Evolutionary conservation across 257 asterid species (phyloP), one percentile per base, ranked within the genome.

Genomic region (Vinca minor): DNA sequence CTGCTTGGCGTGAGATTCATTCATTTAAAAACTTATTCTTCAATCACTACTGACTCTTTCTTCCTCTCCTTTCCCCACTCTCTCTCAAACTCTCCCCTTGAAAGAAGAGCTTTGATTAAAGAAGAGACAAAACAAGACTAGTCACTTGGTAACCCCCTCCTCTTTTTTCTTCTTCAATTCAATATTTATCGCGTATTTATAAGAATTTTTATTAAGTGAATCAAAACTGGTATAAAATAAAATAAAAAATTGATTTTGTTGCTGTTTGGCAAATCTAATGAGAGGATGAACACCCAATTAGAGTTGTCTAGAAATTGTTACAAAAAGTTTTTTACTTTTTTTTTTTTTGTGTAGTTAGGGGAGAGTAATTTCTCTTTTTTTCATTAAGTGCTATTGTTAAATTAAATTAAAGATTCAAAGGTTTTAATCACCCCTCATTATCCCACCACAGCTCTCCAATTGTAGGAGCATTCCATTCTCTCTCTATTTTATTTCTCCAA

Each of bases 1-100:
- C 77, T 85, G 74, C 85, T 78, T 79, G 83, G 85, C 84, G 81
- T 85, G 88, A n/a, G 75, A 66, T 68, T 76, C 67, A n/a, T n/a
- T n/a, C n/a, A 6, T 8, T 5, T 36, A 35, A 48, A 38, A 66
- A 49, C 18, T 10, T 18, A 34, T 25, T 17, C 31, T n/a, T 52
- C 32, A n/a, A 21, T 18, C 20, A 55, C 63, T 34, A n/a, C n/a
- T n/a, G n/a, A n/a, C 44, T 8, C 5, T 32, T 46, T 39, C 38
- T 26, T 10, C 25, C 34, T 4, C 39, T 28, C n/a, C 3, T 15
- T 18, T 14, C 62, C 14, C 8, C 12, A 18, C 17, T 34, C 7
- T 34, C 38, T 60, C 14, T 25, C 21, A 25, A 26, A 14, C 28
- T 31, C 45, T 34, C 66, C 73, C 73, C 72, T 70, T 56, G 76